phyloP scores from a whole-genome alignment of 2,329 filamentous ascomycete genomes.

The Grosmannia clavigera region DNA sequence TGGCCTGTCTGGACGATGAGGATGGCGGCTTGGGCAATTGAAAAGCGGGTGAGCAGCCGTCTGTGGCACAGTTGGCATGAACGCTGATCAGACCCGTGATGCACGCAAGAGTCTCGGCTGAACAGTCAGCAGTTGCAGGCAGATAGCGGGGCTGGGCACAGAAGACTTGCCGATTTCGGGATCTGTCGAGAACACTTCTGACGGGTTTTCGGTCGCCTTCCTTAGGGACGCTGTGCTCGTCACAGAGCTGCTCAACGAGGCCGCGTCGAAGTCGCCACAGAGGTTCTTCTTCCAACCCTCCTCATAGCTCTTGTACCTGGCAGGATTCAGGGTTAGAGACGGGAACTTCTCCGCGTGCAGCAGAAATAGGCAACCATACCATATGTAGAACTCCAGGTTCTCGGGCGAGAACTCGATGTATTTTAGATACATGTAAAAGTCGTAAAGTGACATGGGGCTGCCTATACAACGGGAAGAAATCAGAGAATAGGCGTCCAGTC shows the following conservation, averaged over 20 bases:
- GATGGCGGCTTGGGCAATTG: conserved; percentile 6
- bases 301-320: conserved; percentile 33
- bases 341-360: not conserved
- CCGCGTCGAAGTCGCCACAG: conserved; percentile 15
- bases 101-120: conserved; percentile 20
- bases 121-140: conserved; percentile 6
- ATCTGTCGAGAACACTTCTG: conserved; percentile 15
- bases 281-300: conserved; percentile 13
- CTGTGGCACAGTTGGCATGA: conserved; percentile 16
- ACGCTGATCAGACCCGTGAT: conserved; percentile 22
- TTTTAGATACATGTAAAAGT: conserved; percentile 39
- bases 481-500: not conserved
- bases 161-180: conserved; percentile 21
- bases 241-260: conserved; percentile 14
- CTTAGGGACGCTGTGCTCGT: conserved; percentile 18
- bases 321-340: not conserved
- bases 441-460: conserved; percentile 35
- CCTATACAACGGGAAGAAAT: conserved; percentile 15
- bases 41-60: conserved; percentile 8
- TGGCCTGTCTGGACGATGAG: not conserved
- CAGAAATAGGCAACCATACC: conserved; percentile 17
- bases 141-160: not conserved
- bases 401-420: conserved; percentile 35
- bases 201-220: conserved; percentile 10
- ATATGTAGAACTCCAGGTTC: conserved; percentile 37